Evolutionary conservation across 164 flowering plant genomes (phyloP).

Genomic region (Stephania japonica): DNA sequence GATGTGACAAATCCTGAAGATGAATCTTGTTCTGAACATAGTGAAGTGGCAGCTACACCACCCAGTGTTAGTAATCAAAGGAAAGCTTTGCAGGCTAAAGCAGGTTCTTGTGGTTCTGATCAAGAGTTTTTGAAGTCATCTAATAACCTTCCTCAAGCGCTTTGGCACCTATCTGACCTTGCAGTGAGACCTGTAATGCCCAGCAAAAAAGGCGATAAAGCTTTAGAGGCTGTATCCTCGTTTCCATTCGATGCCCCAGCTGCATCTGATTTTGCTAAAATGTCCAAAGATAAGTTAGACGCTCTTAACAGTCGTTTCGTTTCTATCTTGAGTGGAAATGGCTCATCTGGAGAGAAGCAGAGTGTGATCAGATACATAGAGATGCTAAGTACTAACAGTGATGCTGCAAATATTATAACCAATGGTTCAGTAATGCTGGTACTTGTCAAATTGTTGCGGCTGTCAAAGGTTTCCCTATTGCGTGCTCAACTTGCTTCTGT

Average conservation of each 20-base stretch:
- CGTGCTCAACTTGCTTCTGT: slow-evolving; percentile 85
- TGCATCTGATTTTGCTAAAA: slow-evolving; percentile 66
- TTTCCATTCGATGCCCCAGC: slow-evolving; percentile 75
- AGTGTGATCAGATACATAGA: slow-evolving; percentile 82
- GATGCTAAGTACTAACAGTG: slow-evolving; percentile 66
- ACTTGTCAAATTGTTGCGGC: slow-evolving; percentile 79
- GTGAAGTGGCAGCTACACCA: slow-evolving; percentile 51
- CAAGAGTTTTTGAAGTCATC: slow-evolving; percentile 48
- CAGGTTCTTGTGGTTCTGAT: slow-evolving; percentile 36
- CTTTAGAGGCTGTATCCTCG: slow-evolving; percentile 47
- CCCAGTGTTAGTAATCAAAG: slow-evolving; percentile 55
- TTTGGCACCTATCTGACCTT: slow-evolving; percentile 96
- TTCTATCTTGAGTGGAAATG: slow-evolving; percentile 48
- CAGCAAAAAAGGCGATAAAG: slow-evolving; percentile 75
- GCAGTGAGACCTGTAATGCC: slow-evolving; percentile 98
- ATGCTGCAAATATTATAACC: slow-evolving; percentile 80
- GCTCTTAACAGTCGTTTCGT: slow-evolving; percentile 39
- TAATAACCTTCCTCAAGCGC: slow-evolving; percentile 45
- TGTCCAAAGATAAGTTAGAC: slow-evolving; percentile 63
- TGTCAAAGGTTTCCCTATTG: slow-evolving; percentile 64
- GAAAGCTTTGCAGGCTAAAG: slow-evolving; percentile 40
- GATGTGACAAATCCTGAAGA: slow-evolving; percentile 33
- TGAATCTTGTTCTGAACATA: slow-evolving; percentile 46
- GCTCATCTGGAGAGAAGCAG: slow-evolving; percentile 66
- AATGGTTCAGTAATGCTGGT: slow-evolving; percentile 86